Evolutionary conservation across 768 basidiomycete species (phyloP).

Genomic region (Trametopsis cervina): DNA sequence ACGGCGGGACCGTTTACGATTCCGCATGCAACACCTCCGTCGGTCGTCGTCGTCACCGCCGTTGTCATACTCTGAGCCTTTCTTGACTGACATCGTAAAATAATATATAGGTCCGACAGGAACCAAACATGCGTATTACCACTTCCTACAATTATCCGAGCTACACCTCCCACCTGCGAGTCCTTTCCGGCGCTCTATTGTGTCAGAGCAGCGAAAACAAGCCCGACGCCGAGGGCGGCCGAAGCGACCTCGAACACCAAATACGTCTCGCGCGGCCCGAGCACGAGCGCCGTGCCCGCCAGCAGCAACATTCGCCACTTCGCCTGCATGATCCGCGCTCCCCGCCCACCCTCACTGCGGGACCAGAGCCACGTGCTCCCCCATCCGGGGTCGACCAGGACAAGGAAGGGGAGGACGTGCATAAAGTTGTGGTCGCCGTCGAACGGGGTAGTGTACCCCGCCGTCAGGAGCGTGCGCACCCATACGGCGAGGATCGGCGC

Average conservation of each 20-base stretch:
- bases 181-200: too few species aligned
- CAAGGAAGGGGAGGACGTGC: constrained; percentile 55
- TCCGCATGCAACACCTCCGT: too few species aligned
- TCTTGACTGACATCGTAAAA: too few species aligned
- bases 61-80: too few species aligned
- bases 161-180: too few species aligned
- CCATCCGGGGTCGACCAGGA: constrained; percentile 51
- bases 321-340: constrained; percentile 10
- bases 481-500: constrained; percentile 82
- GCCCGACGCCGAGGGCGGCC: constrained; percentile 38
- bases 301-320: constrained; percentile 50
- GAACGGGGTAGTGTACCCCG: constrained; percentile 77
- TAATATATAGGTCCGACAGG: too few species aligned
- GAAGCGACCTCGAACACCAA: constrained; percentile 58
- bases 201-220: not conserved
- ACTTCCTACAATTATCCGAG: too few species aligned
- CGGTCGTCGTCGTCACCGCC: too few species aligned
- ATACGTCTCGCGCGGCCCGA: constrained; percentile 63
- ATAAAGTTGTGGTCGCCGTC: constrained; percentile 73
- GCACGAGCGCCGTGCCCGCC: constrained; percentile 48
- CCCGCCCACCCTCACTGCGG: constrained; percentile 27
- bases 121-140: too few species aligned
- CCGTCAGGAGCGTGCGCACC: constrained; percentile 79
- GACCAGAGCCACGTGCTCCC: constrained; percentile 39
- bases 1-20: too few species aligned